Evolutionary conservation across 129 eudicot species (phyloP), one percentile per base, ranked within the genome.

Genomic region (Scalesia atractyloides): DNA sequence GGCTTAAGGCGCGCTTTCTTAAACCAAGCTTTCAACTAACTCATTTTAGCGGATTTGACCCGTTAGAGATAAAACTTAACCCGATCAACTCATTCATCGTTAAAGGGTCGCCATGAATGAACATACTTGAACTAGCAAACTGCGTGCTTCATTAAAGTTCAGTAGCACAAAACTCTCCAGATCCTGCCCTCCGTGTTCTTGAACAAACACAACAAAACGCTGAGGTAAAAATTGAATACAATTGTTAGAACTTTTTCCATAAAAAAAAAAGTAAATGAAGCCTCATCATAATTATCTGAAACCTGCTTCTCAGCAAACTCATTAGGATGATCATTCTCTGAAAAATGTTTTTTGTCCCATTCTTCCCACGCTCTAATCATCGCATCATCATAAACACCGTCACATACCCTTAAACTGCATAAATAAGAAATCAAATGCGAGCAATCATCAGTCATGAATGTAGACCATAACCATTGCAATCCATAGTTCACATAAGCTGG

Each of bases 171-270:
- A 95, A 80, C 91, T 91, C 82, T 91, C 99, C 22, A 95, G 94
- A 83, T 95, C 97, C 54, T 75, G 74, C 39, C 99, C 99, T 36
- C 99, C 99, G 61, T 95, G 97, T 81, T 88, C 94, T 88, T 88
- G 99, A 73, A 95, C 82, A 73, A 91, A 95, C 67, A 95, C 88
- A 66, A 91, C 94, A 78, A 88, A 95, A 73, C 83, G 78, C 99
- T 95, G 88, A 37, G 49, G 60, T 13, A 63, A 73, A 57, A 56
- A 49, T 4, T 4, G 60, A 18, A 34, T 71, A 39, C 9, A 39
- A 12, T 30, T 77, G 48, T 77, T 61, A 73, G 66, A 66, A 18
- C 1, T 10, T 24, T 61, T 70, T 60, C 37, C 18, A 26, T n/a
- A n/a, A n/a, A 12, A 14, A 13, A 56, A 48, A 63, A 18, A 41